phyloP scores from a whole-genome alignment of 768 basidiomycete genomes.

The Kwoniella europaea region DNA sequence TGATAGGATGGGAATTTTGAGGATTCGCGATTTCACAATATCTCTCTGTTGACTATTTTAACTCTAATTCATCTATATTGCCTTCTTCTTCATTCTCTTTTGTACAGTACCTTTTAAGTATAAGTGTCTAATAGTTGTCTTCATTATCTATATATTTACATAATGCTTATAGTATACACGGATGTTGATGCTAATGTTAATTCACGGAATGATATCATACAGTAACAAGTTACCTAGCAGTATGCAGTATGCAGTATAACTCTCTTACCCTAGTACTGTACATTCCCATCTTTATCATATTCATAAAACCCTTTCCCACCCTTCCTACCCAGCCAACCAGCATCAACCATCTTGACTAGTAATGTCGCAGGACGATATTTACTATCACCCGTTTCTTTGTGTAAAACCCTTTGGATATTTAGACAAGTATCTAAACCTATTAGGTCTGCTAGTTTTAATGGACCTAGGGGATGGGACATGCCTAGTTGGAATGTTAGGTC shows the following conservation, averaged over 20 bases:
- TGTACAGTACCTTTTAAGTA: too few species aligned
- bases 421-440: slow-evolving; percentile 98
- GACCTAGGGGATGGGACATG: slow-evolving; percentile 83
- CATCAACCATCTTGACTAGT: slow-evolving; percentile 94
- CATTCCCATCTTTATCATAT: slow-evolving; percentile 60
- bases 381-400: slow-evolving; percentile 85
- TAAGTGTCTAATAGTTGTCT: too few species aligned
- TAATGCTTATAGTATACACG: too few species aligned
- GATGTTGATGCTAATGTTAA: too few species aligned
- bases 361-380: slow-evolving; percentile 92
- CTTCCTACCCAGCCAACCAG: slow-evolving; percentile 90
- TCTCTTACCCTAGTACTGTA: background rate
- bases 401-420: slow-evolving; percentile 86
- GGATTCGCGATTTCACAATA: too few species aligned
- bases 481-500: slow-evolving; percentile 92
- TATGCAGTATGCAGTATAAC: background rate
- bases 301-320: slow-evolving; percentile 95
- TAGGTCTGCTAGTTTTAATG: slow-evolving; percentile 75
- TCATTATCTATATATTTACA: too few species aligned
- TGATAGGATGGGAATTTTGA: too few species aligned
- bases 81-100: too few species aligned
- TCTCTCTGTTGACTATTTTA: too few species aligned
- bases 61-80: too few species aligned
- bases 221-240: background rate
- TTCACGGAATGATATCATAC: background rate